Evolutionary conservation across 169 alveolate genomes (phyloP).

Genomic region (Plasmodium blacklocki): DNA sequence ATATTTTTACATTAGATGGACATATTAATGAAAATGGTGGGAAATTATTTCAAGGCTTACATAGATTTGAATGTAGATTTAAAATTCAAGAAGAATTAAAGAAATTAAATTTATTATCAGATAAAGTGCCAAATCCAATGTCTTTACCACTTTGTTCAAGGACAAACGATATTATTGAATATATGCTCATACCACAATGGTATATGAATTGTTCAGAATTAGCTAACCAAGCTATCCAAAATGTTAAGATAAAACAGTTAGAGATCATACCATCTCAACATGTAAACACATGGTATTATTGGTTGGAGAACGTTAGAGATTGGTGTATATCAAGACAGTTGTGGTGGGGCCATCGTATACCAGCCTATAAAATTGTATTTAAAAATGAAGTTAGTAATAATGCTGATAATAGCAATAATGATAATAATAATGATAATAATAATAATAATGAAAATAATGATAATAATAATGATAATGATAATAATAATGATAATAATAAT

Average conservation of each 20-base stretch:
- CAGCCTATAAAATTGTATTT: slow-evolving; percentile 94
- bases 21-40: slow-evolving; percentile 96
- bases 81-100: slow-evolving; percentile 93
- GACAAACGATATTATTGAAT: slow-evolving; percentile 98
- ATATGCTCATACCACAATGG: slow-evolving; percentile 99
- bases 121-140: slow-evolving; percentile 93
- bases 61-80: slow-evolving; percentile 96
- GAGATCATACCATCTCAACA: slow-evolving; percentile 94
- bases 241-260: slow-evolving; percentile 94
- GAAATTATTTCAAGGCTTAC: slow-evolving; percentile 93
- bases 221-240: slow-evolving; percentile 93
- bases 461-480: neutral
- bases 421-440: neutral
- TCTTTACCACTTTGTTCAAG: slow-evolving; percentile 98
- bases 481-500: neutral
- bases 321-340: slow-evolving; percentile 99
- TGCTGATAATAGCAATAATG: neutral
- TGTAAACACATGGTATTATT: slow-evolving; percentile 96
- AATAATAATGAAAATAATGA: neutral
- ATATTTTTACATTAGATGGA: slow-evolving; percentile 97
- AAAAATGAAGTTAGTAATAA: slow-evolving; percentile 14
- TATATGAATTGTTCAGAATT: slow-evolving; percentile 97
- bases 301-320: slow-evolving; percentile 98
- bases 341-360: slow-evolving; percentile 99
- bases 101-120: slow-evolving; percentile 90